phyloP scores from a whole-genome alignment of 2,329 filamentous ascomycete genomes.

The Stagonosporopsis rhizophila region DNA sequence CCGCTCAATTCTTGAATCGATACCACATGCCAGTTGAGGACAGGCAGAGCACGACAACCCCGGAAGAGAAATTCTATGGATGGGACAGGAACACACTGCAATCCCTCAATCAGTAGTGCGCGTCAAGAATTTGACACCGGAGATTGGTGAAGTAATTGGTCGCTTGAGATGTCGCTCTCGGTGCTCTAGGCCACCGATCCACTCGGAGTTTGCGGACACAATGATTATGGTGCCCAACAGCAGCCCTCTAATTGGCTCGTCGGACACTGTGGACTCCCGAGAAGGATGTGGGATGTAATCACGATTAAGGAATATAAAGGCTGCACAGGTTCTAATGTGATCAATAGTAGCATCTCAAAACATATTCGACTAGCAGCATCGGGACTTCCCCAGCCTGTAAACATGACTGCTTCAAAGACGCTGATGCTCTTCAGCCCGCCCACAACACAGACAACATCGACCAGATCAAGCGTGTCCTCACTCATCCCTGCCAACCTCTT shows the following conservation, averaged over 20 bases:
- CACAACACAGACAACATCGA: slow-evolving; percentile 5
- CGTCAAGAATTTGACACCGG: neutral
- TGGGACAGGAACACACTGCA: slow-evolving; percentile 12
- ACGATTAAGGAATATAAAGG: slow-evolving; percentile 1
- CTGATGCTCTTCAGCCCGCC: slow-evolving; percentile 21
- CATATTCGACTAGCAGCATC: neutral
- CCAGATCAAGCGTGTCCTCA: slow-evolving; percentile 11
- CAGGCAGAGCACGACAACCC: slow-evolving; percentile 2
- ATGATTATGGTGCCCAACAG: neutral
- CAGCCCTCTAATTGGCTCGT: neutral
- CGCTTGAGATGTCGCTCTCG: neutral
- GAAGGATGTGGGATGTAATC: neutral
- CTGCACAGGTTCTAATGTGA: neutral
- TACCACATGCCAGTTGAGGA: slow-evolving; percentile 13
- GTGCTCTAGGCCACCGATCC: slow-evolving; percentile 1
- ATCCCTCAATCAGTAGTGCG: neutral
- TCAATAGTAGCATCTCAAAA: neutral
- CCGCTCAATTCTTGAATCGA: slow-evolving; percentile 10
- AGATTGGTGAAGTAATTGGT: neutral
- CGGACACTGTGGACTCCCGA: neutral
- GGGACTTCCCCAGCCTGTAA: neutral
- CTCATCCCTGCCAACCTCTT: slow-evolving; percentile 25
- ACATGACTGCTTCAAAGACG: slow-evolving; percentile 26
- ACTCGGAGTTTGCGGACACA: neutral
- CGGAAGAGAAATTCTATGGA: neutral